These are phyloP conservation scores for Quercus tomentella DNA, from an alignment of 331 rosid genomes.

Conservation along the genomic window DNA sequence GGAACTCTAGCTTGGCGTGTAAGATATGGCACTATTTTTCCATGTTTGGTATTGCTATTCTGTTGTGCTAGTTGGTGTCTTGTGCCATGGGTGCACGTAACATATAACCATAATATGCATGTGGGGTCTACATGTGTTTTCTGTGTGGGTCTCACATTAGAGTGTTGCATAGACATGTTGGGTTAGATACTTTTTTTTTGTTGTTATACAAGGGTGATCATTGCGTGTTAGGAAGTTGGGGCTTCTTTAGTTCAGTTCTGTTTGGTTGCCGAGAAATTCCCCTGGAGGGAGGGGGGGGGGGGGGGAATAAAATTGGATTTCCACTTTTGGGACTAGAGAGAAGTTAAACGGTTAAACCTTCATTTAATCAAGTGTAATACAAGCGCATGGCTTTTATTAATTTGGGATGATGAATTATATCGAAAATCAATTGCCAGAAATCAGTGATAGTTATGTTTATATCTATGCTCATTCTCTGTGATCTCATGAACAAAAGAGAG, in stretches of 20 bases:
- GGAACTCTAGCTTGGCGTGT: background rate
- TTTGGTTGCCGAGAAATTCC: background rate
- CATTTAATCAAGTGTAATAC: background rate
- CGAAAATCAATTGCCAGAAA: no score
- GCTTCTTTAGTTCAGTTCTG: background rate
- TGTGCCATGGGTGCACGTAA: background rate
- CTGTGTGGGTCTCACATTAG: no score
- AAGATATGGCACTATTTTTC: background rate
- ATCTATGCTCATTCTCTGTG: no score
- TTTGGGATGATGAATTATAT: no score
- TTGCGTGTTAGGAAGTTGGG: background rate
- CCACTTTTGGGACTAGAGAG: background rate
- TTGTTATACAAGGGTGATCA: background rate
- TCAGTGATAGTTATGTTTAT: no score
- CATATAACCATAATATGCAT: background rate
- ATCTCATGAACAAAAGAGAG: no score
- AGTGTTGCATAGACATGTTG: no score
- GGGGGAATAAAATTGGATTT: background rate
- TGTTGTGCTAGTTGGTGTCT: background rate
- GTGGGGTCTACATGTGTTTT: no score
- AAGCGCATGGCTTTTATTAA: no score
- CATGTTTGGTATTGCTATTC: background rate
- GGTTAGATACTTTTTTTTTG: no score
- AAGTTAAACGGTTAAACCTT: background rate
- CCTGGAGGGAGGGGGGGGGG: background rate